Conservation (phyloP, 352 stramenopile species). For the Globisporangium barbulae region DNA sequence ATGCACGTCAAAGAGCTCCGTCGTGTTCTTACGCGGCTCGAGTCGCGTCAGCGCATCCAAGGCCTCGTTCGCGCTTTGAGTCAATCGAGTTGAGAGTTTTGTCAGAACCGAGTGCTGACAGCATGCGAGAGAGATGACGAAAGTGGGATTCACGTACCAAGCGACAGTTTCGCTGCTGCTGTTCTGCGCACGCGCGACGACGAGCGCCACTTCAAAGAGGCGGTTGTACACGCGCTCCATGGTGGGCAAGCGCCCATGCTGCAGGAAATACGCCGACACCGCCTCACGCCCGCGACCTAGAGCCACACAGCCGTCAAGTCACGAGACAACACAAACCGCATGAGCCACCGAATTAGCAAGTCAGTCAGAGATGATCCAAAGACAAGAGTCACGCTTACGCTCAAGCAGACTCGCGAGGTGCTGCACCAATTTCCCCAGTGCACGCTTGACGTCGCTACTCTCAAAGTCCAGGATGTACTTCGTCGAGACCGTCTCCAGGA, state of each 20-base stretch:
- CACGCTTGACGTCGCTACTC: conserved; percentile 27
- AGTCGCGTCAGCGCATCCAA: conserved; percentile 28
- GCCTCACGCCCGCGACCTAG: conserved; percentile 40
- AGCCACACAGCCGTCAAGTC: not conserved
- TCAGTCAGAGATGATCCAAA: conserved; percentile 4
- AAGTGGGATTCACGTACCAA: conserved; percentile 19
- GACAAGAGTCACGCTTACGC: conserved; percentile 27
- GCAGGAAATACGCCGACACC: conserved; percentile 51
- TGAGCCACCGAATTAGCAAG: not conserved
- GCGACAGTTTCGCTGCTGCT: not conserved
- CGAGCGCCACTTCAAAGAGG: conserved; percentile 42
- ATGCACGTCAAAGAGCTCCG: conserved; percentile 31
- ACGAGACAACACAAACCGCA: not conserved
- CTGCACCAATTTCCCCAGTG: conserved; percentile 30
- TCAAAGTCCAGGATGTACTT: conserved; percentile 46
- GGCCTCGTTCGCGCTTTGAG: conserved; percentile 21
- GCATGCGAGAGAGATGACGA: conserved; percentile 7
- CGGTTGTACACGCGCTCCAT: conserved; percentile 37
- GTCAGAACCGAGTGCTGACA: not conserved
- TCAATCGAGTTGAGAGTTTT: not conserved
- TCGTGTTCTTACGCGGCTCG: conserved; percentile 17
- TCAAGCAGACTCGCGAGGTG: conserved; percentile 41
- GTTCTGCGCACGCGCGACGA: conserved; percentile 19
- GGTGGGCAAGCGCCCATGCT: conserved; percentile 40
- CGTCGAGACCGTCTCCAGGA: conserved; percentile 42